Base-by-base conservation (phyloP, 2,329 filamentous ascomycete genomes). In the Colletotrichum sp. region DNA sequence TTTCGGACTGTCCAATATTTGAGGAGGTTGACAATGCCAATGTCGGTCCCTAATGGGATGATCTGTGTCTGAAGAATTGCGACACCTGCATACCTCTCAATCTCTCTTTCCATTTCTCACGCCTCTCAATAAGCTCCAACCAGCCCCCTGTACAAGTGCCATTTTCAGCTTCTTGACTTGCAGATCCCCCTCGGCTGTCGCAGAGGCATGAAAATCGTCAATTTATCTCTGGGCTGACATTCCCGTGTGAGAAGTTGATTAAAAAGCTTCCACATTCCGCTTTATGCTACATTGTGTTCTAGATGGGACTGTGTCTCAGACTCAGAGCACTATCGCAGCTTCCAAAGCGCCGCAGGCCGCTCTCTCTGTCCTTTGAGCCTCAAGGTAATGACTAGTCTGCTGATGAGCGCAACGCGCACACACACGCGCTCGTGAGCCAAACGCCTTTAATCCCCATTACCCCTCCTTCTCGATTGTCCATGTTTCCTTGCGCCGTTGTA, bases 21-120 rank as follows among this genome's bases (percentile, higher is more conserved):
- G 15, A 44, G 36, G 36, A 39, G 32, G 13, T 30, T 57, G 36
- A 39, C 59, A 74, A 76, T 69, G 59, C 34, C 49, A 59, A 49
- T 44, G 15, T 73, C 16, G 18, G 16, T 12, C 59, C 24, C 15
- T 18, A 44, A 69, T 69, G 74, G 39, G 73, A 74, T 52, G 59
- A 66, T 62, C 44, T 74, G 39, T 73, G 49, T 36, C 70, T 69
- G 70, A 60, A 73, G 44, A 69, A 72, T 44, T 28, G 57, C 68
- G 62, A 67, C 36, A 64, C 28, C 21, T 64, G 71, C 66, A 70
- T 64, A 39, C 57, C 36, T 34, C 39, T 52, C 44, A n/a, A 49
- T 52, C 44, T n/a, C 18, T 49, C 39, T 49, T 6, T 18, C 36
- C 16, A 10, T 49, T 12, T n/a, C 39, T 9, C 44, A 21, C 44